Base-by-base conservation (phyloP, 345 rosid genomes). In the Reutealis trisperma region DNA sequence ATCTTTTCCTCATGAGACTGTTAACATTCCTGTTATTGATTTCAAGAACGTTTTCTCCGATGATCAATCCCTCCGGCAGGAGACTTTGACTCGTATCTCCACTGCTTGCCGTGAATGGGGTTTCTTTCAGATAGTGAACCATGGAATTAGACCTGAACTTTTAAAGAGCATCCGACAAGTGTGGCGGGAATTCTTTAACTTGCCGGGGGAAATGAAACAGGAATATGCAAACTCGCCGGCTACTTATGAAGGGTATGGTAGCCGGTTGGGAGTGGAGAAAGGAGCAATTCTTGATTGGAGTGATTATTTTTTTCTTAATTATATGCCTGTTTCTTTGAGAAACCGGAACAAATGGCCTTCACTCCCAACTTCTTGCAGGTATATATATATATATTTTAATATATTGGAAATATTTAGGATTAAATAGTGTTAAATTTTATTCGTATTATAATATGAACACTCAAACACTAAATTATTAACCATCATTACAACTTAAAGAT, bases 211-310 rank as follows among this genome's bases (percentile, higher is more conserved):
- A 32, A 58, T 18, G 12, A 82, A 82, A 67, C 75, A 82, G 18
- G n/a, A 62, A 45, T 82, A 77, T 37, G 81, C 84, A 11, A 82
- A 77, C 63, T 54, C 37, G 1, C 84, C 81, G 11, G 65, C 15
- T 1, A 77, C 84, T 41, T 82, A 82, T 57, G 84, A 82, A 55
- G 84, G 84, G 3, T 82, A 77, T 27, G 84, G 84, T 37, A 82
- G 84, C 66, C 81, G 84, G 27, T 62, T 82, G 27, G 84, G 84
- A 0, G 81, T 82, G 9, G 76, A 82, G 79, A 70, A 82, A 47
- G 84, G 64, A 1, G 84, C 79, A 0, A n/a, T 13, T 42, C 79
- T 82, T 49, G 84, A 82, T 64, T 82, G 84, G 84, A 82, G 81
- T 41, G 84, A 82, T 22, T 82, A 82, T 59, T 82, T 82, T 76